Evolutionary conservation across 768 basidiomycete species (phyloP).

Genomic region (Dentipellis fragilis): DNA sequence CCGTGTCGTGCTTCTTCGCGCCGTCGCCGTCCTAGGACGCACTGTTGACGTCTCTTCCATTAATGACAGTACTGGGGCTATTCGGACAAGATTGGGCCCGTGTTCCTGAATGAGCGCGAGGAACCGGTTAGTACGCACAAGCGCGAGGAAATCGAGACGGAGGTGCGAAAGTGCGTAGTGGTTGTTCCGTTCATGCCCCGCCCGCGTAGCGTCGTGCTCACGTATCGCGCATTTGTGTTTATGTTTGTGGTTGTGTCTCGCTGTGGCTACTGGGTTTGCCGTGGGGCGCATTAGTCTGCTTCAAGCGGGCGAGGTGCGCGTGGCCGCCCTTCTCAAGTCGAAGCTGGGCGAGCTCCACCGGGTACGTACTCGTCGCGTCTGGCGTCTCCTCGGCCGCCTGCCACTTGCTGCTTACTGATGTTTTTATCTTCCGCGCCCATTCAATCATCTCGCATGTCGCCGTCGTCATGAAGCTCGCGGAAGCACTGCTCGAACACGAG

Average conservation of each 20-base stretch:
- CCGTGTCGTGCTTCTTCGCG: constrained; percentile 14
- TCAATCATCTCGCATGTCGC: too few relatives aligned
- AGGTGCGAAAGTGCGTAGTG: constrained; percentile 63
- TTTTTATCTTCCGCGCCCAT: too few relatives aligned
- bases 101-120: constrained; percentile 68
- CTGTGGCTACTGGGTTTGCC: neutral
- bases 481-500: constrained; percentile 90
- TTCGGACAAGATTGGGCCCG: constrained; percentile 71
- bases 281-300: constrained; percentile 5
- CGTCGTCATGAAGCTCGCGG: constrained; percentile 52
- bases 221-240: neutral
- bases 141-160: constrained; percentile 79
- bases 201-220: constrained; percentile 6
- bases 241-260: too few relatives aligned
- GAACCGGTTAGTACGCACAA: constrained; percentile 63
- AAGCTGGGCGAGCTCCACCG: constrained; percentile 69
- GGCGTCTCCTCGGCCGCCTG: neutral
- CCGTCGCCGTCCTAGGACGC: neutral
- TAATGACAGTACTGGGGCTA: constrained; percentile 60
- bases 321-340: constrained; percentile 48
- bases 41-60: neutral
- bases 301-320: constrained; percentile 59
- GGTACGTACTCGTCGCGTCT: constrained; percentile 28
- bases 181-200: neutral
- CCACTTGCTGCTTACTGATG: neutral